Percentiles rank a stretch among this genome's conserved stretches.
phyloP scores from a whole-genome alignment of 768 basidiomycete genomes.

The Tricholoma saponaceum region DNA sequence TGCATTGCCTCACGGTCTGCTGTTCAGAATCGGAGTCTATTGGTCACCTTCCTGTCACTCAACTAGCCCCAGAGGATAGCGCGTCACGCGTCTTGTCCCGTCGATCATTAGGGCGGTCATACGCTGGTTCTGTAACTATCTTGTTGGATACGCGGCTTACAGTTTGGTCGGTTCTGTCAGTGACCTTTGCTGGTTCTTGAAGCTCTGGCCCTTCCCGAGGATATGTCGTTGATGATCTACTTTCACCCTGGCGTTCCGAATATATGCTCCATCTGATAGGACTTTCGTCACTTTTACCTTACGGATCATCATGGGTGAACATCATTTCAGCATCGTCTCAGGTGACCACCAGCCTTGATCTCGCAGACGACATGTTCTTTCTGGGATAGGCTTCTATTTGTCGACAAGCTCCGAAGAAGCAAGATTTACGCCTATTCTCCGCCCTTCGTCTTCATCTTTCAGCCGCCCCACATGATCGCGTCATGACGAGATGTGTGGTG shows the following conservation, averaged over 20 bases:
- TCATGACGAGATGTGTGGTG: constrained; percentile 3
- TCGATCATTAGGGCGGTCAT: no score
- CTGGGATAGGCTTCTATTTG: neutral
- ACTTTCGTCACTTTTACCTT: neutral
- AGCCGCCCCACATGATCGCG: neutral
- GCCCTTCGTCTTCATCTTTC: no score
- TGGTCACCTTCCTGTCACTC: neutral
- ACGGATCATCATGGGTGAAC: neutral
- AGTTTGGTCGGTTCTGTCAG: no score
- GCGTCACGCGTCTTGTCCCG: neutral
- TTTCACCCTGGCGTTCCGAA: neutral
- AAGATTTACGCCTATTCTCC: neutral
- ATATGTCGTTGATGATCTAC: neutral
- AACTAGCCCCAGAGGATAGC: neutral
- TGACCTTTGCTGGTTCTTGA: neutral
- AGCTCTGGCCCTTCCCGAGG: neutral
- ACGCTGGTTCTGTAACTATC: no score
- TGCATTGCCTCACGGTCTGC: neutral
- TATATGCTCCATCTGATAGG: neutral
- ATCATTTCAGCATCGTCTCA: neutral
- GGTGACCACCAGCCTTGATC: no score
- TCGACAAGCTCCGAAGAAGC: neutral
- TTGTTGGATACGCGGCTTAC: no score
- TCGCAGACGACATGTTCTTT: neutral
- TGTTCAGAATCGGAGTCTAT: neutral